These are phyloP conservation scores for Suillus plorans DNA, from an alignment of 768 basidiomycete genomes.

Conservation along the genomic window DNA sequence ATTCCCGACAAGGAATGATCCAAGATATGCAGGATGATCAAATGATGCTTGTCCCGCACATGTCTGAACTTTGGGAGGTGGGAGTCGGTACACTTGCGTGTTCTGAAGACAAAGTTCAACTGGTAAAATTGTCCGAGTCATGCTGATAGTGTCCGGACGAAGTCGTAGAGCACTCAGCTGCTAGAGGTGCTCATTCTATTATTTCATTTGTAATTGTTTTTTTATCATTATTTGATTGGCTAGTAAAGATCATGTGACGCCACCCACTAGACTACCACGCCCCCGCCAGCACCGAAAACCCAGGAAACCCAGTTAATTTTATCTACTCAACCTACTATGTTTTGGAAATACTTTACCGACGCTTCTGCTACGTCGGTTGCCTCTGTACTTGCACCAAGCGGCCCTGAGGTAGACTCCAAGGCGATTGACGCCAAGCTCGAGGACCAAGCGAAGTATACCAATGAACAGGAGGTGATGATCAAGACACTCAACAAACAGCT, in stretches of 20 bases:
- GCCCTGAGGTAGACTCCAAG: conserved; percentile 52
- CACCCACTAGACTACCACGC: no score
- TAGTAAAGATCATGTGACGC: no score
- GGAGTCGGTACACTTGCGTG: no score
- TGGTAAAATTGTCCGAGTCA: no score
- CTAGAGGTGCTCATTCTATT: no score
- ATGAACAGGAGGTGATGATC: conserved; percentile 89
- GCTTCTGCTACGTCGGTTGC: conserved; percentile 67
- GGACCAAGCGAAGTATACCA: conserved; percentile 71
- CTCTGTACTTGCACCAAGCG: conserved; percentile 38
- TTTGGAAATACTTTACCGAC: conserved; percentile 70
- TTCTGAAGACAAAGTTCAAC: no score
- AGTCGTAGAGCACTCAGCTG: no score
- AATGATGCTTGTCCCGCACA: not conserved
- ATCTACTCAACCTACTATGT: conserved; percentile 55
- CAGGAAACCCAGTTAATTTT: conserved; percentile 55
- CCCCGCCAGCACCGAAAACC: conserved; percentile 69
- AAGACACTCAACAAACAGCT: conserved; percentile 92
- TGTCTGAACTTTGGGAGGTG: conserved; percentile 8
- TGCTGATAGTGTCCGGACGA: no score
- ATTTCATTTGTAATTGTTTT: no score
- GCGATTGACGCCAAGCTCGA: conserved; percentile 53
- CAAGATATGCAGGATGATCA: conserved; percentile 47
- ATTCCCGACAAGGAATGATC: conserved; percentile 53
- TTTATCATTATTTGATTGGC: no score